Base-by-base conservation (phyloP, 179 eudicot genomes). In the Pouteria campechiana region DNA sequence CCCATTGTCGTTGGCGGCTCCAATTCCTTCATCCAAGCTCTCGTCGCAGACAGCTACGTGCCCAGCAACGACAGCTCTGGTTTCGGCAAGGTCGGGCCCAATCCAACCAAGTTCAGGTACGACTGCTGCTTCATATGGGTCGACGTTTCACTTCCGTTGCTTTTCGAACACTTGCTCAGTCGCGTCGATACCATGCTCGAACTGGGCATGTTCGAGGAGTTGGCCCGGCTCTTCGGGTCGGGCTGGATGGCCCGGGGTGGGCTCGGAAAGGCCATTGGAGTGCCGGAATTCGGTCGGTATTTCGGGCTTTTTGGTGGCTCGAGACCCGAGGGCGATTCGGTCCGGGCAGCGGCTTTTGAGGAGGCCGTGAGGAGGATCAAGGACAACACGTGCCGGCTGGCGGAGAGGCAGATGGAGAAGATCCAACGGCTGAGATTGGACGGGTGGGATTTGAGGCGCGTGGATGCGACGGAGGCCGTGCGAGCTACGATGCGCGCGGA, bases 181-280 rank as follows among this genome's bases (percentile, higher is more conserved):
- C 83, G 97, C 1, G 97, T 89, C 5, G 95, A 89, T 29, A 86
- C 81, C 17, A 89, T 89, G 97, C 40, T 85, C 3, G 93, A 61
- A 11, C 65, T 78, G 28, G 93, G 89, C 0, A 85, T 89, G 97
- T 30, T 71, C 11, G 70, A 69, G 1, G 97, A 88, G 64, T 29
- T 88, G 7, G 52, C 55, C 0, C 34, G 61, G 42, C 78, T 53
- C 28, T 64, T 70, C 52, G 46, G 41, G 18, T n/a, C n/a, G n/a
- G n/a, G n/a, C n/a, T n/a, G n/a, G n/a, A n/a, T n/a, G n/a, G n/a
- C n/a, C n/a, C 31, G 39, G 40, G 14, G 42, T 5, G 97, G 93
- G 55, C 23, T 84, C 22, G 44, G 65, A 7, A 67, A 78, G 48
- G 83, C 97, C 4, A 89, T 89, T 2, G 97, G 97, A 0, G 81